Conservation (phyloP, 306 rosid species). For the Aeschynomene evenia region DNA sequence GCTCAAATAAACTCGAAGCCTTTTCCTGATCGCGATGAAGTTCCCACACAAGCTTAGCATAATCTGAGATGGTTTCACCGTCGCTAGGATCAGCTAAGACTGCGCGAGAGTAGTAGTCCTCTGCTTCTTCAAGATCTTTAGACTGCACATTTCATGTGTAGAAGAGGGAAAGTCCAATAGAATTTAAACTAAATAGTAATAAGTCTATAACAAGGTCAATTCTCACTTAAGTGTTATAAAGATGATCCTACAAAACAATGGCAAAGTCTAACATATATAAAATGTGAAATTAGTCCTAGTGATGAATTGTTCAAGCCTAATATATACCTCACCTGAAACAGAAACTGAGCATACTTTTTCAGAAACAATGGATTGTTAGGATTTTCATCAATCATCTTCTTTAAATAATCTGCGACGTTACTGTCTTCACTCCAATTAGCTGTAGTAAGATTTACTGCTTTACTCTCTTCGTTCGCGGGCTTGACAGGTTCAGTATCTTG, state of each 20-base stretch:
- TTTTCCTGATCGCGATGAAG: conserved; percentile 58
- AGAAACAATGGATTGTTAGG: conserved; percentile 59
- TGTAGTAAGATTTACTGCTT: conserved; percentile 9
- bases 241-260: background rate
- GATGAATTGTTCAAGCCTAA: conserved; percentile 14
- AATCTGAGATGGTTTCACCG: conserved; percentile 61
- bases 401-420: conserved; percentile 44
- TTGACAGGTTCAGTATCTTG: conserved; percentile 19
- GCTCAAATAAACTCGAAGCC: conserved; percentile 54
- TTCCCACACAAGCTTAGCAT: conserved; percentile 80
- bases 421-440: conserved; percentile 26
- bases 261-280: background rate
- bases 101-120: conserved; percentile 58
- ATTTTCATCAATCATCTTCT: conserved; percentile 57
- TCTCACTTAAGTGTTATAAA: background rate
- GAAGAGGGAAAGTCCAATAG: background rate
- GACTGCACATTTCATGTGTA: conserved; percentile 46
- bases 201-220: background rate
- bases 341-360: conserved; percentile 71
- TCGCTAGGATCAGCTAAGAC: conserved; percentile 59
- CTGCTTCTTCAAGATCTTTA: conserved; percentile 69
- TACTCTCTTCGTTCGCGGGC: conserved; percentile 26
- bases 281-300: background rate
- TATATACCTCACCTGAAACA: conserved; percentile 55
- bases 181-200: background rate